These are phyloP conservation scores for Talinum fruticosum DNA, from an alignment of 148 eudicot genomes.

Conservation along the genomic window DNA sequence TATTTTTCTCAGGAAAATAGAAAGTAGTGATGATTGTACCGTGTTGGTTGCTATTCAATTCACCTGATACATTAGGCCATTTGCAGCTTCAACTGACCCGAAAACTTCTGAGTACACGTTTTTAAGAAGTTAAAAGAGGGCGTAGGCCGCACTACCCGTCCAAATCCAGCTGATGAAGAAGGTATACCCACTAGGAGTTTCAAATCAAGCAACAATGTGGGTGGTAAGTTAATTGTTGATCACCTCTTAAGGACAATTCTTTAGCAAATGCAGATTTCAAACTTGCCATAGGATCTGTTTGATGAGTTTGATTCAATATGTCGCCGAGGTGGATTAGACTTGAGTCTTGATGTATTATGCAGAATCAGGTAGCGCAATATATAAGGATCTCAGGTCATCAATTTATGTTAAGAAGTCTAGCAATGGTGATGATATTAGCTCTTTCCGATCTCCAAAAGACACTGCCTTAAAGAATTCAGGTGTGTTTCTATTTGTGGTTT, in stretches of 20 bases:
- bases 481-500: slow-evolving; percentile 8
- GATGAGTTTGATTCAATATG: not conserved
- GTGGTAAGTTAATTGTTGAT: slow-evolving; percentile 36
- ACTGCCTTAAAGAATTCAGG: slow-evolving; percentile 25
- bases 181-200: slow-evolving; percentile 22
- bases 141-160: slow-evolving; percentile 25
- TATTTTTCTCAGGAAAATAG: too few relatives aligned
- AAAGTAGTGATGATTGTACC: not conserved
- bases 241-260: not conserved
- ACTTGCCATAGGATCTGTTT: not conserved
- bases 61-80: slow-evolving; percentile 20
- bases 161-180: slow-evolving; percentile 22
- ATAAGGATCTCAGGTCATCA: slow-evolving; percentile 25
- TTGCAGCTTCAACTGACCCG: slow-evolving; percentile 33
- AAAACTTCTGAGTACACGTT: slow-evolving; percentile 82
- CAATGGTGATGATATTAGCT: slow-evolving; percentile 17
- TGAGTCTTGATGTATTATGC: slow-evolving; percentile 19
- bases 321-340: not conserved
- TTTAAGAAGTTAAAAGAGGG: slow-evolving; percentile 62
- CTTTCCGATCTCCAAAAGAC: slow-evolving; percentile 25
- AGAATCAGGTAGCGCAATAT: slow-evolving; percentile 25
- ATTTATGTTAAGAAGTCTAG: slow-evolving; percentile 16
- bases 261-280: not conserved
- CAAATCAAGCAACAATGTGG: slow-evolving; percentile 20
- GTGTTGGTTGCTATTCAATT: slow-evolving; percentile 6